Evolutionary conservation across 2,329 filamentous ascomycete species (phyloP).

Genomic region (Lachnellula occidentalis): DNA sequence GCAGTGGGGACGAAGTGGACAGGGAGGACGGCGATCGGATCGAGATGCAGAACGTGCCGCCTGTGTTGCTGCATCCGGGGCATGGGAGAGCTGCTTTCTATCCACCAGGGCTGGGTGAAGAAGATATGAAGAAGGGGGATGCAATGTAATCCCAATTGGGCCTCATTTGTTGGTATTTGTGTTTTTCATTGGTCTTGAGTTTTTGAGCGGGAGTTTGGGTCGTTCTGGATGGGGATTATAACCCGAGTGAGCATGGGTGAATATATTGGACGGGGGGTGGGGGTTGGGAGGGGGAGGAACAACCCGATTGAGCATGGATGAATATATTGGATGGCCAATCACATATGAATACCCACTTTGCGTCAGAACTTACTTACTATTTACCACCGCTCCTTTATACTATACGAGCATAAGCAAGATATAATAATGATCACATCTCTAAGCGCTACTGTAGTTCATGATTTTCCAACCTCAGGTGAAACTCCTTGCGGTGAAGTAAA

Average conservation of each 20-base stretch:
- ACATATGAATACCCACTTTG: not conserved
- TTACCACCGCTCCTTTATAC: not conserved
- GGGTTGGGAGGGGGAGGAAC: too few species aligned
- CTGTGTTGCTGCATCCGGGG: conserved; percentile 25
- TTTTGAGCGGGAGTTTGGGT: conserved; percentile 5
- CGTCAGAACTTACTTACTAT: not conserved
- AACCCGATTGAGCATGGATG: not conserved
- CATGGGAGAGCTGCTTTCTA: conserved; percentile 14
- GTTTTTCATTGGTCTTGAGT: not conserved
- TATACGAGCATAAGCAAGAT: not conserved
- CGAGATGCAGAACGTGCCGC: conserved; percentile 25
- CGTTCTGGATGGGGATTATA: not conserved
- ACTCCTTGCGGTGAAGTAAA: too few species aligned
- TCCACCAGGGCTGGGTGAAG: conserved; percentile 9
- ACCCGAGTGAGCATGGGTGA: too few species aligned
- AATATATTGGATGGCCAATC: not conserved
- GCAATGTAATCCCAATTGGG: conserved; percentile 8
- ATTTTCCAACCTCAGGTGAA: too few species aligned
- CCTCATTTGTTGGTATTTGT: not conserved
- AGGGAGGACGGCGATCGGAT: conserved; percentile 18
- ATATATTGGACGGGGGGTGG: too few species aligned
- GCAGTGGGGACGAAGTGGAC: conserved; percentile 12
- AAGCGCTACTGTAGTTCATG: not conserved
- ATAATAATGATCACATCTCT: not conserved
- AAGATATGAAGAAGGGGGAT: conserved; percentile 21